Evolutionary conservation across 805 yeast species (phyloP).

Genomic region (Lachancea meyersii): DNA sequence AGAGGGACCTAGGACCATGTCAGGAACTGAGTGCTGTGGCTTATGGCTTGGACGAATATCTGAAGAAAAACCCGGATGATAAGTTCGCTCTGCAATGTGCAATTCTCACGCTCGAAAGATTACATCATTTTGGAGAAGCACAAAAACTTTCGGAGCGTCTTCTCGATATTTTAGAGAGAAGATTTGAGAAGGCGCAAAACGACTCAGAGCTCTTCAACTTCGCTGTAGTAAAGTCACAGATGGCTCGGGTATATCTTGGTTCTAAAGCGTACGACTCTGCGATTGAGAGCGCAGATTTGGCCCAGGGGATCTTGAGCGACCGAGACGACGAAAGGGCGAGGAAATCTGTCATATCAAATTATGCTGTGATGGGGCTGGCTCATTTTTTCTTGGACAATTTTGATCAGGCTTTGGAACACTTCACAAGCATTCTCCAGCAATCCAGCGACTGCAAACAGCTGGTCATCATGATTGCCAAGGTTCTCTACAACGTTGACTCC

Average conservation of each 20-base stretch:
- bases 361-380: constrained; percentile 67
- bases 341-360: constrained; percentile 45
- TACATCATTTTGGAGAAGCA: constrained; percentile 56
- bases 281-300: constrained; percentile 51
- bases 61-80: constrained; percentile 57
- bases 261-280: constrained; percentile 49
- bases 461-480: constrained; percentile 70
- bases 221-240: constrained; percentile 58
- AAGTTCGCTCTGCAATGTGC: constrained; percentile 50
- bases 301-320: constrained; percentile 44
- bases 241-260: constrained; percentile 69
- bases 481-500: constrained; percentile 67
- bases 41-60: constrained; percentile 57
- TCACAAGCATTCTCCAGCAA: constrained; percentile 53
- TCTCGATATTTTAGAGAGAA: constrained; percentile 44
- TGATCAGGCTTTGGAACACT: constrained; percentile 59
- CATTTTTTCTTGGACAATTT: constrained; percentile 58
- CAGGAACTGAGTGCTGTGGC: constrained; percentile 65
- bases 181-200: constrained; percentile 52
- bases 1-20: constrained; percentile 49
- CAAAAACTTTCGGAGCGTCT: constrained; percentile 41
- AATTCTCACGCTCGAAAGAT: constrained; percentile 57
- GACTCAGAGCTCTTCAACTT: constrained; percentile 42
- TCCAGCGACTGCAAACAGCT: constrained; percentile 57
- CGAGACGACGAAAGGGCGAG: constrained; percentile 32